A percentile compares a stretch with the other conserved stretches of the same genome.
These are phyloP conservation scores for Mortierella sp. DNA, from an alignment of 371 early-diverging fungal genomes.

Conservation along the genomic window DNA sequence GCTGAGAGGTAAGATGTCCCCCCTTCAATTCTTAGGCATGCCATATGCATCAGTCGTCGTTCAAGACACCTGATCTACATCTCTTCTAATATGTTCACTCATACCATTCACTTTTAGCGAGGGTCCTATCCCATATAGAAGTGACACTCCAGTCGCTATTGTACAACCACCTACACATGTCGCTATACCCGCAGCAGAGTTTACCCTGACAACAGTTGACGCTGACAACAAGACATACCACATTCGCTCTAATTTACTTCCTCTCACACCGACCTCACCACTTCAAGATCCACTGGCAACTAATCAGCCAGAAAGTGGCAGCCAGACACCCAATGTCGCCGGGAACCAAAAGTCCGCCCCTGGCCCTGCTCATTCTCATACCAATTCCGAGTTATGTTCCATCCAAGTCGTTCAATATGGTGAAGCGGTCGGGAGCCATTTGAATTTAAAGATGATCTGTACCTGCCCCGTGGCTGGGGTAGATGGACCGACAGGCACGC, in stretches of 20 bases:
- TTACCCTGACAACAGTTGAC: conserved; percentile 56
- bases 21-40: not conserved
- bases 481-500: conserved; percentile 46
- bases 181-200: conserved; percentile 47
- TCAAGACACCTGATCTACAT: not conserved
- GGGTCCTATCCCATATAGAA: conserved; percentile 9
- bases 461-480: conserved; percentile 56
- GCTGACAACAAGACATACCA: conserved; percentile 60
- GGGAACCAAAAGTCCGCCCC: not conserved
- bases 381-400: conserved; percentile 46
- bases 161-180: conserved; percentile 17
- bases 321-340: not conserved
- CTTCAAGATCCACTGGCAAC: not conserved
- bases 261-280: conserved; percentile 44
- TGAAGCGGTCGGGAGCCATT: conserved; percentile 28
- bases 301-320: not conserved
- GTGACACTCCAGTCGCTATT: conserved; percentile 4
- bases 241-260: conserved; percentile 54
- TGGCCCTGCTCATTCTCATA: conserved; percentile 20
- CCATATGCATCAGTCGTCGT: not conserved
- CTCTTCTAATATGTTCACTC: not conserved
- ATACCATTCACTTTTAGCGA: not conserved
- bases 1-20: conserved; percentile 1
- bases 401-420: conserved; percentile 53
- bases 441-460: conserved; percentile 55